phyloP scores from a whole-genome alignment of 805 yeast genomes.

The Barnettozyma salicaria region DNA sequence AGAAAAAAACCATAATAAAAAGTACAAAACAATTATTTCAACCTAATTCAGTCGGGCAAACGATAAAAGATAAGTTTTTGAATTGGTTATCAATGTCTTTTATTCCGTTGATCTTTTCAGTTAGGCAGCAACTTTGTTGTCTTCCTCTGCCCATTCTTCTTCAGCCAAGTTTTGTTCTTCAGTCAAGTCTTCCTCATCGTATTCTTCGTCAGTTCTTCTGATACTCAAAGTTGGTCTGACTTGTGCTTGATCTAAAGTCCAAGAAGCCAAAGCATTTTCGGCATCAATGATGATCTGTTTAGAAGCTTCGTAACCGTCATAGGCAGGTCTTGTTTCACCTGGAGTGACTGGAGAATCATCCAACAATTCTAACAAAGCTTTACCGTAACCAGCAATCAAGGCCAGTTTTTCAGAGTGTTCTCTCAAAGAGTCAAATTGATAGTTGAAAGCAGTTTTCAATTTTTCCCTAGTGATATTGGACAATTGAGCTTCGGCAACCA shows the following conservation, averaged over 20 bases:
- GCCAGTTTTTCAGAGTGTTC: constrained; percentile 84
- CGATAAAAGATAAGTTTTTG: too few relatives aligned
- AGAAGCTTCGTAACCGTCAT: constrained; percentile 84
- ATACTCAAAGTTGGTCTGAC: constrained; percentile 77
- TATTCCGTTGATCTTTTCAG: neutral
- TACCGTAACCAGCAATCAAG: constrained; percentile 84
- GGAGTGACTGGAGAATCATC: constrained; percentile 86
- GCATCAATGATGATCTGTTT: constrained; percentile 84
- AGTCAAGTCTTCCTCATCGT: constrained; percentile 42
- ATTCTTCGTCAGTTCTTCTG: constrained; percentile 50
- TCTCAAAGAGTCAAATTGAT: constrained; percentile 79
- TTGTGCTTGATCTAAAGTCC: constrained; percentile 81
- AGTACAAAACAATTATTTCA: too few relatives aligned
- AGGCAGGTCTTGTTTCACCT: constrained; percentile 87
- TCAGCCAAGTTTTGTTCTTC: constrained; percentile 46
- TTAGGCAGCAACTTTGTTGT: constrained; percentile 23
- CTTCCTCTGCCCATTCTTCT: constrained; percentile 45
- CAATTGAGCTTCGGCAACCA: constrained; percentile 88
- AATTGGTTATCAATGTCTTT: too few relatives aligned
- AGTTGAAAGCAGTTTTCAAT: constrained; percentile 76
- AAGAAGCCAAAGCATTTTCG: constrained; percentile 73
- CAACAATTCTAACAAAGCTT: constrained; percentile 73
- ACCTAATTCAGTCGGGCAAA: too few relatives aligned
- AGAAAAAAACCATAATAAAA: too few relatives aligned
- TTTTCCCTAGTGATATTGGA: constrained; percentile 85